phyloP scores from a whole-genome alignment of 2,329 filamentous ascomycete species.

The Scedosporium apiospermum region DNA sequence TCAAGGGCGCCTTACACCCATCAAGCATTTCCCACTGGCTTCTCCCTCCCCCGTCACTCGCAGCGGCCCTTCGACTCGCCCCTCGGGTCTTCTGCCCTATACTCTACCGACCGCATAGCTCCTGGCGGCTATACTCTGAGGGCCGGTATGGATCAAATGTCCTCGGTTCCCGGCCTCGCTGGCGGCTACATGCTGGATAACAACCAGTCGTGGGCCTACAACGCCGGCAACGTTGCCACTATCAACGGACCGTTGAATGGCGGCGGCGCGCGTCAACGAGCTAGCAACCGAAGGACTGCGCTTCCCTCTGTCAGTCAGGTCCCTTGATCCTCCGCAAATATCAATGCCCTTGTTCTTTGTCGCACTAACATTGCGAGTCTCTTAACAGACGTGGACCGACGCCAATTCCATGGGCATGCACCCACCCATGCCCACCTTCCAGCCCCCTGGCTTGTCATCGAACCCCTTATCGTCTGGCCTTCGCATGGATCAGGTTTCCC shows the following conservation, averaged over 20 bases:
- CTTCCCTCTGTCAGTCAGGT: slow-evolving; percentile 60
- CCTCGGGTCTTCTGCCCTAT: slow-evolving; percentile 54
- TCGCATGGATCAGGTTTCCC: slow-evolving; percentile 24
- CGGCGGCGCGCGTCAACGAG: slow-evolving; percentile 42
- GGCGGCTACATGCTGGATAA: slow-evolving; percentile 51
- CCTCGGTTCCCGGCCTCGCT: slow-evolving; percentile 23
- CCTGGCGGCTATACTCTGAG: slow-evolving; percentile 49
- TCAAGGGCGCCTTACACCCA: slow-evolving; percentile 48
- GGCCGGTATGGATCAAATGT: slow-evolving; percentile 38
- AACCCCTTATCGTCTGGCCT: slow-evolving; percentile 29
- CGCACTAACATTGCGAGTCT: not conserved
- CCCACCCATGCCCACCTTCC: slow-evolving; percentile 24
- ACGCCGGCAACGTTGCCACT: slow-evolving; percentile 54
- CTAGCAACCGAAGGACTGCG: slow-evolving; percentile 46
- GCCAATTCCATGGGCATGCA: slow-evolving; percentile 29
- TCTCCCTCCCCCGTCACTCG: slow-evolving; percentile 37
- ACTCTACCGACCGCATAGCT: slow-evolving; percentile 56
- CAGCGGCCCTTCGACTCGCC: slow-evolving; percentile 73
- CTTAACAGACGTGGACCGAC: slow-evolving; percentile 40
- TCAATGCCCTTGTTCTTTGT: too few relatives aligned
- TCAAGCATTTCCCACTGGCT: slow-evolving; percentile 37
- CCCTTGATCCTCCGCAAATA: not conserved
- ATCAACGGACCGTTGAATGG: slow-evolving; percentile 57
- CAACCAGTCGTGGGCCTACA: slow-evolving; percentile 66
- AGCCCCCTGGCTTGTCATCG: slow-evolving; percentile 22